Evolutionary conservation across 1,284 basidiomycete species (phyloP), one percentile per base, ranked within the genome.

Genomic region (Vanrija sp.): DNA sequence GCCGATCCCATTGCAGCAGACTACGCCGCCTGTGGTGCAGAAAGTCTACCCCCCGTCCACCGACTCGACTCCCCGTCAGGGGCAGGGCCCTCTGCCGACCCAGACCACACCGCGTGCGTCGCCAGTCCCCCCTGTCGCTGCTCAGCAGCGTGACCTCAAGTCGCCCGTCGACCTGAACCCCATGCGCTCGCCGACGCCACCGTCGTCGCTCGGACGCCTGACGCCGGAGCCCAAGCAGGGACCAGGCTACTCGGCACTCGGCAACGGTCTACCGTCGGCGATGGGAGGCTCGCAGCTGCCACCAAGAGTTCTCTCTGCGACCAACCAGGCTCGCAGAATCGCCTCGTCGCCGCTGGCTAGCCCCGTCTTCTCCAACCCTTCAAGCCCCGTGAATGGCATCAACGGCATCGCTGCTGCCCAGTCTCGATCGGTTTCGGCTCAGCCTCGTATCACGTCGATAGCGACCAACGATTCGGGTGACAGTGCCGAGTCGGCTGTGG

Each of bases 311-410:
- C 46, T 46, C 10, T 54, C 56, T 7, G 53, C 59, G 1, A 36
- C 45, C 6, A 22, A 14, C n/a, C 47, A 51, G 15, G 47, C 47
- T 4, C 57, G 59, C 19, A 54, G 57, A 12, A 51, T 53, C 14
- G 63, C 54, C 3, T 56, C 60, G 10, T 61, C 61, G 4, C 63
- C 61, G 4, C 47, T 65, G 6, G 56, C 59, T 6, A 65, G 61
- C 47, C 59, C 61, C n/a, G 37, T 42, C 22, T 41, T 49, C 31
- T 35, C 49, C 14, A 44, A 36, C 22, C 38, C 44, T 37, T 36
- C 41, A 6, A 39, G 47, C 42, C 25, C 31, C 22, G 38, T 45
- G 10, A 16, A 49, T 10, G 16, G 31, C 23, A 47, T 18, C 16
- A 23, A 23, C 20, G 41, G 37, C 25, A n/a, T 24, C 44, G 25